Evolutionary conservation across 148 eudicot species (phyloP).

Genomic region (Fallopia convolvulus): DNA sequence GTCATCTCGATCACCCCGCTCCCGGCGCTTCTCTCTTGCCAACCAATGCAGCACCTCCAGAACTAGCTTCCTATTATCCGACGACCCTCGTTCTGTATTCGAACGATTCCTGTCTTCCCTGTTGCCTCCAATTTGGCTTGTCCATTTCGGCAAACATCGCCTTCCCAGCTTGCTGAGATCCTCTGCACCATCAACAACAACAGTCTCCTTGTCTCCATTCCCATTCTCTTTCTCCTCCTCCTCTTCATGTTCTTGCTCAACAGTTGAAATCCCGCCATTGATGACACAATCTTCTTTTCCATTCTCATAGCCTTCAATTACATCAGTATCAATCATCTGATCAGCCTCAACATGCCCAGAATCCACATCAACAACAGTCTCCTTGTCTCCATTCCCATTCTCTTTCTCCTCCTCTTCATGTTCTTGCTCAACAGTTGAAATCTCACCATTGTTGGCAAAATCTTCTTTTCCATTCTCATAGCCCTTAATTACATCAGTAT

Average conservation of each 20-base stretch:
- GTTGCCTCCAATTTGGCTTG: background rate
- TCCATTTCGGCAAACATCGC: slow-evolving; percentile 20
- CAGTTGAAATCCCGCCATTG: background rate
- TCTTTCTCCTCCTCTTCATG: background rate
- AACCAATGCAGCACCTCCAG: slow-evolving; percentile 26
- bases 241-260: background rate
- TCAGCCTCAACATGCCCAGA: slow-evolving; percentile 7
- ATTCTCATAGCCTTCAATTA: background rate
- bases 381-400: background rate
- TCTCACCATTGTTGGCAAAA: background rate
- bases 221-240: background rate
- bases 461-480: background rate
- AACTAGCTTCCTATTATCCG: slow-evolving; percentile 1
- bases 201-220: background rate
- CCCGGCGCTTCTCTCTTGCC: background rate
- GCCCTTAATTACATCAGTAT: slow-evolving; percentile 4
- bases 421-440: background rate
- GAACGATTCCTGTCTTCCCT: slow-evolving; percentile 3
- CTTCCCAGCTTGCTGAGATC: background rate
- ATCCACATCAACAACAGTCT: background rate
- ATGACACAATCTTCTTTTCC: background rate
- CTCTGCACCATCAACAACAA: background rate
- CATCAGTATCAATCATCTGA: slow-evolving; percentile 2
- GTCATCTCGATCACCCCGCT: background rate
- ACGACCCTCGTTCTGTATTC: background rate